phyloP scores from a whole-genome alignment of 129 eudicot genomes.

The Silybum marianum region DNA sequence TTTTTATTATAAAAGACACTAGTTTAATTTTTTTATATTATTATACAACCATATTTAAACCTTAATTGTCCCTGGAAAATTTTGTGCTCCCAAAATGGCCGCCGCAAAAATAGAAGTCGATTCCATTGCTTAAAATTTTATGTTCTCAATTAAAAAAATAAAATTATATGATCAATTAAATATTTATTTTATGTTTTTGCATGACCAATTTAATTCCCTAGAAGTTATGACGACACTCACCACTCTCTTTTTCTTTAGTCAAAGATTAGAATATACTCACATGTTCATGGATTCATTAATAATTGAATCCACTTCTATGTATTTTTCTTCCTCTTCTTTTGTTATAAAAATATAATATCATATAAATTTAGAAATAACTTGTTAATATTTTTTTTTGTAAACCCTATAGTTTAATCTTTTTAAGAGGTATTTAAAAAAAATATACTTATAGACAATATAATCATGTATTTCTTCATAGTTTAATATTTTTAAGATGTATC shows the following conservation, averaged over 20 bases:
- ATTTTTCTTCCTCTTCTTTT: not conserved
- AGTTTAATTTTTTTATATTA: too few relatives aligned
- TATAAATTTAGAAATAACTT: not conserved
- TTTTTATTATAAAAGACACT: too few relatives aligned
- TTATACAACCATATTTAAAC: too few relatives aligned
- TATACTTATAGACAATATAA: too few relatives aligned
- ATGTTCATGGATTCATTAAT: conserved; percentile 21
- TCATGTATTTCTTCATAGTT: too few relatives aligned
- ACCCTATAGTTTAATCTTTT: too few relatives aligned
- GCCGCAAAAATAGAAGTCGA: not conserved
- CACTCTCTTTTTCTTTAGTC: conserved; percentile 20
- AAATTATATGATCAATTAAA: not conserved
- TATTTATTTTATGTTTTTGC: not conserved
- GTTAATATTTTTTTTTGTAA: too few relatives aligned
- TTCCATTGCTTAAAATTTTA: not conserved
- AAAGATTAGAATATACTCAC: conserved; percentile 30
- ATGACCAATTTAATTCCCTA: not conserved
- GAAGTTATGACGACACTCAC: conserved; percentile 1
- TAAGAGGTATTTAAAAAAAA: not conserved
- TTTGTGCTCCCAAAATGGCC: too few relatives aligned
- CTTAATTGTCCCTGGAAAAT: too few relatives aligned
- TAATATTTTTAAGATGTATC: too few relatives aligned
- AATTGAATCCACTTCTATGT: conserved; percentile 20
- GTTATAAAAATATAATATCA: not conserved
- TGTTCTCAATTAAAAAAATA: not conserved